phyloP scores from a whole-genome alignment of 108 stramenopile species.

The Hondaea fermentalgiana region DNA sequence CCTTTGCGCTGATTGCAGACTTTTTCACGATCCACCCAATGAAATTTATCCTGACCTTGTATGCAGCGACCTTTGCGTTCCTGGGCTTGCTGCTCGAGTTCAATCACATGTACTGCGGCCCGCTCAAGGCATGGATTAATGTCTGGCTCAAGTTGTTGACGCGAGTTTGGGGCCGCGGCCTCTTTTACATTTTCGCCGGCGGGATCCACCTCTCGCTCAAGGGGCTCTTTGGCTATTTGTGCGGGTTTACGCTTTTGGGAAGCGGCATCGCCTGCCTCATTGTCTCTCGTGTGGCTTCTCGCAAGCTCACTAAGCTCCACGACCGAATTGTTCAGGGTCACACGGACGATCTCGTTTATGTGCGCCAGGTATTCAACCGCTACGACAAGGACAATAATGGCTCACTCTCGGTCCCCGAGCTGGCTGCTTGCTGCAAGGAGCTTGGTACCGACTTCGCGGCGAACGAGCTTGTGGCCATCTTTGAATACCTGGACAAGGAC shows the following conservation, averaged over 20 bases:
- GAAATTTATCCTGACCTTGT: not conserved
- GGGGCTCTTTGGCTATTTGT: not conserved
- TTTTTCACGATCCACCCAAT: not conserved
- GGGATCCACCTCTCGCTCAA: not conserved
- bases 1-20: not conserved
- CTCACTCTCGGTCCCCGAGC: not conserved
- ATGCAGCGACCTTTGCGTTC: not conserved
- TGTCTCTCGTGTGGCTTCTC: not conserved
- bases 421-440: not conserved
- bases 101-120: not conserved
- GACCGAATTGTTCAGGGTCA: not conserved
- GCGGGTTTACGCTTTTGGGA: not conserved
- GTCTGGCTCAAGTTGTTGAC: not conserved
- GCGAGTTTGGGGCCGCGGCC: not conserved
- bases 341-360: conserved; percentile 12
- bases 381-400: not conserved
- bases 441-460: not conserved
- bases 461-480: not conserved
- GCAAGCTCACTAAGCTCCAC: not conserved
- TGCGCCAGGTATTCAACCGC: conserved; percentile 18
- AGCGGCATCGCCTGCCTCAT: conserved; percentile 8
- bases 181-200: not conserved
- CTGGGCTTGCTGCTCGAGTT: not conserved
- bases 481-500: not conserved
- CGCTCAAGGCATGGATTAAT: not conserved